A percentile compares a stretch with the other conserved stretches of the same genome.
Evolutionary conservation across 192 early-diverging fungal genomes (phyloP).

Genomic region (Coemansia sp.): DNA sequence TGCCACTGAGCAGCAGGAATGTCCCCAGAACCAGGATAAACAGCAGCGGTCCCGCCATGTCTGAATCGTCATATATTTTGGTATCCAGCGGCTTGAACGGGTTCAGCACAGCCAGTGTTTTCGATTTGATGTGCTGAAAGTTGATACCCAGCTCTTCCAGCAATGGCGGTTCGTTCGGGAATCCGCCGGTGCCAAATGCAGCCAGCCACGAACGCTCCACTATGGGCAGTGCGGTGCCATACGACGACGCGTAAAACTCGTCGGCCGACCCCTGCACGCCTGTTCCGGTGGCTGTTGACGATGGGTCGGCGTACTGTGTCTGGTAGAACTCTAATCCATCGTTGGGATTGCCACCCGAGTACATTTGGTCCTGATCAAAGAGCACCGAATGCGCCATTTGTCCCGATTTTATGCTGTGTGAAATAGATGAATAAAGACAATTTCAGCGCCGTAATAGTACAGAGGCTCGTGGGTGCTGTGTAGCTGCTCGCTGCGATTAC

Average conservation of each 20-base stretch:
- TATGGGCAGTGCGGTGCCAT: constrained; percentile 45
- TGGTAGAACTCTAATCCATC: constrained; percentile 53
- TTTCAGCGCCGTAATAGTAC: not conserved
- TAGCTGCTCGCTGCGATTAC: not conserved
- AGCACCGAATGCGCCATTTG: constrained; percentile 52
- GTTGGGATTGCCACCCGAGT: constrained; percentile 17
- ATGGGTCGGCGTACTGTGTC: constrained; percentile 47
- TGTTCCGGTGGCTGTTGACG: constrained; percentile 15
- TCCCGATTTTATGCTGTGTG: not conserved
- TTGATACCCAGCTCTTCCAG: constrained; percentile 96
- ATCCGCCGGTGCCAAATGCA: constrained; percentile 91
- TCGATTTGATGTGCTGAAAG: constrained; percentile 86
- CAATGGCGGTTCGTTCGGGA: constrained; percentile 89
- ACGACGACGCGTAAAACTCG: constrained; percentile 51
- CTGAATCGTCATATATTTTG: constrained; percentile 93
- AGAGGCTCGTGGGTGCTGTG: not conserved
- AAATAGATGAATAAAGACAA: not conserved
- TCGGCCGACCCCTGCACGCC: constrained; percentile 38
- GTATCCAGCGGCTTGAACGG: constrained; percentile 70
- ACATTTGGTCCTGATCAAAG: constrained; percentile 49
- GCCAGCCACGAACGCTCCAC: constrained; percentile 53
- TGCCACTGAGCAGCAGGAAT: constrained; percentile 85
- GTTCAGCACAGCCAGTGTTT: constrained; percentile 82
- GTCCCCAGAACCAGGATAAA: constrained; percentile 90
- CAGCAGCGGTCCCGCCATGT: constrained; percentile 91